Conservation (phyloP, 1,284 basidiomycete genomes). For the Trametes versicolor region DNA sequence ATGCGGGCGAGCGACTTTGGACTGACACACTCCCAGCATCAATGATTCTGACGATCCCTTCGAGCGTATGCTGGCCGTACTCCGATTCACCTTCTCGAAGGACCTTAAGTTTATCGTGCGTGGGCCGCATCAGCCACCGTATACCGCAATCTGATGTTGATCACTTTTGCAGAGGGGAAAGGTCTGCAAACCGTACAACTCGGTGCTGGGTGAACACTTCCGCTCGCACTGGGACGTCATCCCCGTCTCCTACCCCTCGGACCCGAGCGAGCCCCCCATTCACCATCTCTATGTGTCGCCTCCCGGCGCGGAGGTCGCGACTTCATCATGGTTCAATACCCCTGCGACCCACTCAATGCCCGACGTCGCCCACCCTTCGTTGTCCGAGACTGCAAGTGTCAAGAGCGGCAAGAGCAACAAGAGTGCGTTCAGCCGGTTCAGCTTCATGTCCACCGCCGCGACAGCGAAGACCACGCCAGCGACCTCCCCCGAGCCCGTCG, state of each 20-base stretch:
- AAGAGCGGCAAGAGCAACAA: slow-evolving; percentile 60
- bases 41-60: slow-evolving; percentile 92
- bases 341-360: slow-evolving; percentile 42
- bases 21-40: slow-evolving; percentile 58
- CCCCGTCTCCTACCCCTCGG: slow-evolving; percentile 64
- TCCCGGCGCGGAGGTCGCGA: slow-evolving; percentile 42
- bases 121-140: slow-evolving; percentile 29
- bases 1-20: background rate
- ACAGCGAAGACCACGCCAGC: slow-evolving; percentile 55
- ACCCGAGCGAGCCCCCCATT: slow-evolving; percentile 56
- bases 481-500: slow-evolving; percentile 60
- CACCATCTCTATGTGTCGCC: slow-evolving; percentile 55
- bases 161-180: slow-evolving; percentile 72
- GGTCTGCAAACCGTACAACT: slow-evolving; percentile 97
- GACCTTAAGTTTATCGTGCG: slow-evolving; percentile 94
- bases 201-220: slow-evolving; percentile 93
- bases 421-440: slow-evolving; percentile 64
- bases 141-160: background rate
- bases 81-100: slow-evolving; percentile 93
- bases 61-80: slow-evolving; percentile 90
- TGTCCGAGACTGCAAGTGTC: slow-evolving; percentile 60
- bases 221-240: slow-evolving; percentile 86
- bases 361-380: slow-evolving; percentile 40
- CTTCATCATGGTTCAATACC: slow-evolving; percentile 30
- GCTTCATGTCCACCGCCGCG: slow-evolving; percentile 60